Percentiles rank a stretch among this genome's conserved stretches.
Conservation (phyloP, 2,329 filamentous ascomycete genomes). For the Aspergillus piperis region DNA sequence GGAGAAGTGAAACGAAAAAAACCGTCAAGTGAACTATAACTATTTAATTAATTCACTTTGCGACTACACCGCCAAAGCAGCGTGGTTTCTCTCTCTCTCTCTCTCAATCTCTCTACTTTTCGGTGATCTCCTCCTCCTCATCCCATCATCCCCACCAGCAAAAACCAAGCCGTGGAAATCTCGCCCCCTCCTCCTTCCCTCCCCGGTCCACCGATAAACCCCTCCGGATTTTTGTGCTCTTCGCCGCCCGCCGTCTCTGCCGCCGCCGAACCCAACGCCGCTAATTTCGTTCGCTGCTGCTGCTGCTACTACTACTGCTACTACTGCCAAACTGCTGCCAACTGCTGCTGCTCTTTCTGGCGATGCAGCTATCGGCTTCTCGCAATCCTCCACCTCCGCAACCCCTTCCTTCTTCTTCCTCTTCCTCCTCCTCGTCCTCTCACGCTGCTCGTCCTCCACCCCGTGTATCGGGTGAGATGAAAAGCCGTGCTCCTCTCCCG, state of each 20-base stretch:
- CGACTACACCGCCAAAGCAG: too few relatives aligned
- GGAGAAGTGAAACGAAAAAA: too few relatives aligned
- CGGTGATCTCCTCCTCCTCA: constrained; percentile 1
- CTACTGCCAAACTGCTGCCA: neutral
- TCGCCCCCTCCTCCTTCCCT: constrained; percentile 6
- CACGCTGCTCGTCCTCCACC: constrained; percentile 29
- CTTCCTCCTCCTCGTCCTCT: constrained; percentile 19
- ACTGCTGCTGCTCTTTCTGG: constrained; percentile 8
- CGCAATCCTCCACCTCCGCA: constrained; percentile 22
- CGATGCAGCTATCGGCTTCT: constrained; percentile 27
- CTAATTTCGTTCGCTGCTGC: neutral
- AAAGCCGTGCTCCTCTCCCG: constrained; percentile 43
- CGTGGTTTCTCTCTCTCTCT: neutral
- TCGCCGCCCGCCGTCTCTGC: neutral
- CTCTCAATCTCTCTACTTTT: neutral
- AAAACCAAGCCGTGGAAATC: constrained; percentile 9
- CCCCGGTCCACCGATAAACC: constrained; percentile 21
- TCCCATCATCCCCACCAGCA: constrained; percentile 7
- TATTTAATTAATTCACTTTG: too few relatives aligned
- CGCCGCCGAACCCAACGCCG: neutral
- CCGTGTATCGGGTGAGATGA: constrained; percentile 41
- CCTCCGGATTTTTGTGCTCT: constrained; percentile 25
- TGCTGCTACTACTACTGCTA: neutral
- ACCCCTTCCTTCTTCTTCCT: constrained; percentile 20
- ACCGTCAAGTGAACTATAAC: too few relatives aligned